phyloP scores from a whole-genome alignment of 495 filamentous ascomycete genomes.

The Bathelium albidoporum region DNA sequence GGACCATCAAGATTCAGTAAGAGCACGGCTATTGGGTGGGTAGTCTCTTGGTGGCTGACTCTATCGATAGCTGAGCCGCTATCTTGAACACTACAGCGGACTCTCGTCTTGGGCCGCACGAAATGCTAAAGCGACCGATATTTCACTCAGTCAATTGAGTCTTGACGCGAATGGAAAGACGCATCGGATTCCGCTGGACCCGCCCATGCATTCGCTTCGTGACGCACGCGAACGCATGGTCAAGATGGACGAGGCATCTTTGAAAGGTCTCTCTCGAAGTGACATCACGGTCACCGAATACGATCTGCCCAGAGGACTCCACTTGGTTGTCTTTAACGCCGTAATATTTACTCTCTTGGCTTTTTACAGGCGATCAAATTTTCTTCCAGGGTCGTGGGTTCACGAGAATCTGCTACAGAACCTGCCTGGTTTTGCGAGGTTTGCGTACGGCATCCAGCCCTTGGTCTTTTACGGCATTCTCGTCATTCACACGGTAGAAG shows the following conservation, averaged over 20 bases:
- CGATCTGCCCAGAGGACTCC: conserved; percentile 34
- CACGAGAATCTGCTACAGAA: conserved; percentile 40
- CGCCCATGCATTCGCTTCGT: conserved; percentile 47
- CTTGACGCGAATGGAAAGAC: conserved; percentile 39
- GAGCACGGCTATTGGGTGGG: not conserved
- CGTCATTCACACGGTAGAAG: conserved; percentile 46
- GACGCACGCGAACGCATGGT: conserved; percentile 57
- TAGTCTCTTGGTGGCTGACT: not conserved
- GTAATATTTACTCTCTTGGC: conserved; percentile 37
- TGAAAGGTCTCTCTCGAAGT: conserved; percentile 43
- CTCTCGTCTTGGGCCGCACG: conserved; percentile 38
- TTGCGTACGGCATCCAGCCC: conserved; percentile 35
- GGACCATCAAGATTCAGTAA: conserved; percentile 55
- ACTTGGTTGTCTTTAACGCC: conserved; percentile 35
- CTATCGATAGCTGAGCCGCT: conserved; percentile 42
- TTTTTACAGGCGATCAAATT: conserved; percentile 40
- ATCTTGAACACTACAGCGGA: conserved; percentile 50
- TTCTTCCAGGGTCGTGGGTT: conserved; percentile 44
- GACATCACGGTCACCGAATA: conserved; percentile 49
- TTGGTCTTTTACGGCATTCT: conserved; percentile 38
- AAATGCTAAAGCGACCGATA: conserved; percentile 47
- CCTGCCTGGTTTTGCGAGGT: conserved; percentile 41
- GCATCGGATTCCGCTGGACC: conserved; percentile 49
- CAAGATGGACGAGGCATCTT: conserved; percentile 54
- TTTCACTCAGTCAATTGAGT: conserved; percentile 47